A percentile compares a stretch with the other conserved stretches of the same genome.
Evolutionary conservation across 2,329 filamentous ascomycete genomes (phyloP).

Genomic region (Pseudogymnoascus destructans): DNA sequence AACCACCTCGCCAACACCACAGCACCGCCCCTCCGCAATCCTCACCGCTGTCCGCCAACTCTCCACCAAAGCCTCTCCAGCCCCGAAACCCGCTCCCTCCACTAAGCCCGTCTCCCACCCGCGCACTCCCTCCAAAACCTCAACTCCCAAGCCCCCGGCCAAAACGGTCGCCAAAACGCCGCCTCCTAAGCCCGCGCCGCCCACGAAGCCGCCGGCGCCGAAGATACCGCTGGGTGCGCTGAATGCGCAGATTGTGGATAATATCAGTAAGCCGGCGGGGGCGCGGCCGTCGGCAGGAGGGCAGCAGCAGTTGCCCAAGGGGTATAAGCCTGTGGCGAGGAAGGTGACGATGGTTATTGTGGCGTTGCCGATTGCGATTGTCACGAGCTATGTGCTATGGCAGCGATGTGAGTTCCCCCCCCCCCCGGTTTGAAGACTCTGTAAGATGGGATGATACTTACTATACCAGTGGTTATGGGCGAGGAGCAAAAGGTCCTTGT

Average conservation of each 20-base stretch:
- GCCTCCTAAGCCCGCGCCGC: background rate
- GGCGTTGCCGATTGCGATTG: slow-evolving; percentile 24
- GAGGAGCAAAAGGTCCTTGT: slow-evolving; percentile 17
- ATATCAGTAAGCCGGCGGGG: slow-evolving; percentile 20
- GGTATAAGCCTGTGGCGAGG: slow-evolving; percentile 22
- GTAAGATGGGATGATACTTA: background rate
- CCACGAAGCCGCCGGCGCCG: background rate
- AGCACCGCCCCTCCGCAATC: background rate
- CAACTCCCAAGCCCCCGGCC: background rate
- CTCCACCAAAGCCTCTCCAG: background rate
- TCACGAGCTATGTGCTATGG: slow-evolving; percentile 25
- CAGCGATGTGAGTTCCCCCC: slow-evolving; percentile 21
- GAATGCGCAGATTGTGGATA: slow-evolving; percentile 23
- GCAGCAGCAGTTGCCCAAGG: slow-evolving; percentile 18
- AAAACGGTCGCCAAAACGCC: background rate
- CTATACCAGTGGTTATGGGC: slow-evolving; percentile 15
- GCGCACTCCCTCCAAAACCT: background rate
- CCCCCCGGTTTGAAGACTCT: background rate
- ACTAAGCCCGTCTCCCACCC: background rate
- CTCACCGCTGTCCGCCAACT: background rate
- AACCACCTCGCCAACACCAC: background rate
- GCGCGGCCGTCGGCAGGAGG: slow-evolving; percentile 17
- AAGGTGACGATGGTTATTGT: slow-evolving; percentile 24
- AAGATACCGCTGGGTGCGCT: slow-evolving; percentile 12
- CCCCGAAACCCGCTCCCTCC: background rate